Conservation (phyloP, 495 filamentous ascomycete genomes). For the Aspergillus nanangensis region DNA sequence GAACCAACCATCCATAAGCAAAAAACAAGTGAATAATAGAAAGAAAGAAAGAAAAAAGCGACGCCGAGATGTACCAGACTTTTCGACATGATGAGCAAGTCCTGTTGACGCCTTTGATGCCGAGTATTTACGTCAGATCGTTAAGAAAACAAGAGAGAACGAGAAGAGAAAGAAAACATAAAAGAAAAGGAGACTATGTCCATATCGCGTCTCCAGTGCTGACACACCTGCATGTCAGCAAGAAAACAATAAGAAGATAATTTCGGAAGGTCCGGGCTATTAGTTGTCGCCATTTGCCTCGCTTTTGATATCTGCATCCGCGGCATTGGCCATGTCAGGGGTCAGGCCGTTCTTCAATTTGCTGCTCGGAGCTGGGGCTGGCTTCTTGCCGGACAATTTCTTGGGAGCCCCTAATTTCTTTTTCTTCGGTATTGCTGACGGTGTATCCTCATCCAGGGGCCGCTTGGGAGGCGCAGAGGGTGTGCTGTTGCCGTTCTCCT, state of each 20-base stretch:
- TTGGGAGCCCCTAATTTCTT: constrained; percentile 41
- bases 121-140: constrained; percentile 27
- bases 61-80: constrained; percentile 18
- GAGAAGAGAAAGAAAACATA: not conserved
- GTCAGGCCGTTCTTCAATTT: constrained; percentile 39
- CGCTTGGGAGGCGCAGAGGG: constrained; percentile 38
- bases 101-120: constrained; percentile 26
- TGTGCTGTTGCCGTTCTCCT: constrained; percentile 32
- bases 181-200: constrained; percentile 16
- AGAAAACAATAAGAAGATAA: constrained; percentile 3
- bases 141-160: constrained; percentile 9
- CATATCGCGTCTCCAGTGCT: constrained; percentile 11
- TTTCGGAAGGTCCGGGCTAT: constrained; percentile 1
- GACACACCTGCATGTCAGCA: constrained; percentile 8
- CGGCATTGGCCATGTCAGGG: constrained; percentile 17
- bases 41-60: constrained; percentile 8
- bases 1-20: constrained; percentile 2
- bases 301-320: constrained; percentile 20
- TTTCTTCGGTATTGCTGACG: constrained; percentile 38
- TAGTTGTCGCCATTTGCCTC: constrained; percentile 20
- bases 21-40: constrained; percentile 6
- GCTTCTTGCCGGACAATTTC: constrained; percentile 36
- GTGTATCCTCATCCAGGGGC: constrained; percentile 34
- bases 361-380: constrained; percentile 30
- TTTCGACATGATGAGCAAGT: constrained; percentile 17